Evolutionary conservation across 306 rosid genomes (phyloP).

Genomic region (Lathyrus sativus): DNA sequence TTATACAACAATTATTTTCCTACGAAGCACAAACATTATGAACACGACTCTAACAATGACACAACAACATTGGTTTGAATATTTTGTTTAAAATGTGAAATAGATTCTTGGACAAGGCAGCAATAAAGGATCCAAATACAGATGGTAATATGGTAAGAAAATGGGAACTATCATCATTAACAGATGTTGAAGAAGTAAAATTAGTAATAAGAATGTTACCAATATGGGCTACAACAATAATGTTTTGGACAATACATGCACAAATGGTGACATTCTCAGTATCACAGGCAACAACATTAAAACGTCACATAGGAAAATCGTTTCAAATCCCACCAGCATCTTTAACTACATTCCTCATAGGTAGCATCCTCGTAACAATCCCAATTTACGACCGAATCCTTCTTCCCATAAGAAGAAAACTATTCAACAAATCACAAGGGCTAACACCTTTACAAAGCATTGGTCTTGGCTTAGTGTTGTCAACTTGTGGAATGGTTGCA

Average conservation of each 20-base stretch:
- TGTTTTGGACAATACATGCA: constrained; percentile 81
- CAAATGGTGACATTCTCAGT: constrained; percentile 90
- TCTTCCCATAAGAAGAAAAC: constrained; percentile 47
- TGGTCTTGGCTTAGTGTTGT: constrained; percentile 59
- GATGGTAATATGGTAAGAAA: constrained; percentile 31
- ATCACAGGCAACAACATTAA: constrained; percentile 76
- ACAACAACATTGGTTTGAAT: neutral
- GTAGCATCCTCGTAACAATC: constrained; percentile 65
- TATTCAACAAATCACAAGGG: constrained; percentile 57
- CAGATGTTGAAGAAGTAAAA: constrained; percentile 87
- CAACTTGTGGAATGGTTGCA: constrained; percentile 63
- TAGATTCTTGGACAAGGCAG: constrained; percentile 87
- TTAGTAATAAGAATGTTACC: constrained; percentile 68
- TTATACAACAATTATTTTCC: neutral
- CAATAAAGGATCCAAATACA: constrained; percentile 52
- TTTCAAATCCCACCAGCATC: constrained; percentile 79
- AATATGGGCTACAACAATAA: constrained; percentile 84
- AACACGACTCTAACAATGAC: too few relatives aligned
- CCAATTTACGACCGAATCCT: constrained; percentile 70
- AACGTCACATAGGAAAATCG: constrained; percentile 69
- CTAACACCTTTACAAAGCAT: constrained; percentile 71
- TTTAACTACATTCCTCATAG: constrained; percentile 66
- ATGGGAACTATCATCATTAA: constrained; percentile 71
- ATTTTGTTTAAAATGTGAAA: neutral
- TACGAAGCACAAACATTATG: too few relatives aligned